Conservation (phyloP, 805 yeast genomes). For the Candida methanosorbosa region DNA sequence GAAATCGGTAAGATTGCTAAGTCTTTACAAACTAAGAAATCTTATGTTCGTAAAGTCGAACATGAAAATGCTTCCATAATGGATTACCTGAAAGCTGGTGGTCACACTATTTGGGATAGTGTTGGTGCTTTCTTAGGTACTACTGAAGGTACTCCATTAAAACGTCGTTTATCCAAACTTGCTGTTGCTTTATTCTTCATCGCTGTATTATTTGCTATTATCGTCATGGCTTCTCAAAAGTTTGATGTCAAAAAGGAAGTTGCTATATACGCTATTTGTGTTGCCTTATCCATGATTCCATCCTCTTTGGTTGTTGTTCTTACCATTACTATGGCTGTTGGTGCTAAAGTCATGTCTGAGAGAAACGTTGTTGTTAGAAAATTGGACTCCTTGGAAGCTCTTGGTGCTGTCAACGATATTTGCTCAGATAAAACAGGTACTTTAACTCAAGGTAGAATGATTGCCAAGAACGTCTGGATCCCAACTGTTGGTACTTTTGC, state of each 20-base stretch:
- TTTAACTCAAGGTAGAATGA: slow-evolving; percentile 72
- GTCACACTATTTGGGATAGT: slow-evolving; percentile 42
- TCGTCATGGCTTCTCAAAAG: slow-evolving; percentile 79
- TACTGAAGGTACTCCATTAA: slow-evolving; percentile 75
- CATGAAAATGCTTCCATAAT: slow-evolving; percentile 31
- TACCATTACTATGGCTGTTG: slow-evolving; percentile 81
- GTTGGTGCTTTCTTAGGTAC: slow-evolving; percentile 68
- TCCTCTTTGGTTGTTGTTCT: slow-evolving; percentile 72
- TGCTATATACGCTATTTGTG: slow-evolving; percentile 84
- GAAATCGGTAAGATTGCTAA: slow-evolving; percentile 71
- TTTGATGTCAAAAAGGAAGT: slow-evolving; percentile 70
- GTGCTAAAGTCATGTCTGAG: slow-evolving; percentile 65
- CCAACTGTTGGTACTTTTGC: slow-evolving; percentile 52
- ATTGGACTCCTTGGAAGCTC: slow-evolving; percentile 68
- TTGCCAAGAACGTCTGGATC: slow-evolving; percentile 61
- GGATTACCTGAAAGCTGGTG: slow-evolving; percentile 39
- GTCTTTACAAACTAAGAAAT: slow-evolving; percentile 36
- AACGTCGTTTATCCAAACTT: slow-evolving; percentile 63
- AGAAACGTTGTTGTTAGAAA: slow-evolving; percentile 69
- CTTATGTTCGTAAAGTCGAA: slow-evolving; percentile 31
- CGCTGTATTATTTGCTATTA: slow-evolving; percentile 80
- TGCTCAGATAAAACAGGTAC: slow-evolving; percentile 85
- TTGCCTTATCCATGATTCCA: slow-evolving; percentile 75
- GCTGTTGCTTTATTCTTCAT: slow-evolving; percentile 64
- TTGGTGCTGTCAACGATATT: slow-evolving; percentile 72